Evolutionary conservation across 495 filamentous ascomycete species (phyloP).

Genomic region (Xylaria nigripes): DNA sequence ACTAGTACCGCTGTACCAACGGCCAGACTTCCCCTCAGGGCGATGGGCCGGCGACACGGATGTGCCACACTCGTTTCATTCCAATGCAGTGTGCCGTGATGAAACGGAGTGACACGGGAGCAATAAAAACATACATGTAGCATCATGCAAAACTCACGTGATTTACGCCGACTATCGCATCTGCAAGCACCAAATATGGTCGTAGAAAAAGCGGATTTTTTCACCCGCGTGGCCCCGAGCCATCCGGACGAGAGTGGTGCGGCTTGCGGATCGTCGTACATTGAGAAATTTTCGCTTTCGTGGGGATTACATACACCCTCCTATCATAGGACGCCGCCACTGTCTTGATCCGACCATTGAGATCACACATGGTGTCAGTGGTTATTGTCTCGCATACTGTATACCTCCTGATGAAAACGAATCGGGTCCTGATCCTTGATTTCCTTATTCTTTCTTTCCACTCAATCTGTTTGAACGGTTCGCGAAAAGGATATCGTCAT

Average conservation of each 20-base stretch:
- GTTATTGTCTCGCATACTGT: neutral
- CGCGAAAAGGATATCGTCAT: neutral
- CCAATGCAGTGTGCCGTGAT: neutral
- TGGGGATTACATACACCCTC: neutral
- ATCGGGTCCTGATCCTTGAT: neutral
- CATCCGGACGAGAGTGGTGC: neutral
- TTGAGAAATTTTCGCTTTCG: neutral
- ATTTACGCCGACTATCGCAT: neutral
- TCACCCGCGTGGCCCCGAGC: neutral
- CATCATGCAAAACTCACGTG: neutral
- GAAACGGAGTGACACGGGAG: neutral
- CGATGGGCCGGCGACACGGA: too few relatives aligned
- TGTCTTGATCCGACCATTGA: neutral
- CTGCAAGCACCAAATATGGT: too few relatives aligned
- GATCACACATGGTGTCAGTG: constrained; percentile 4
- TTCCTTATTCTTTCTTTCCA: neutral
- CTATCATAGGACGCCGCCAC: neutral
- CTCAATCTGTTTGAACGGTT: neutral
- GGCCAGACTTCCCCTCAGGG: too few relatives aligned
- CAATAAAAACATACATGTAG: neutral
- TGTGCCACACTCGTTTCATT: neutral
- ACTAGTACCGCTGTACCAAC: too few relatives aligned
- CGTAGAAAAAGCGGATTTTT: neutral
- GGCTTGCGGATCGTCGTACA: neutral
- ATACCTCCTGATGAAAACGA: neutral